phyloP scores from a whole-genome alignment of 371 early-diverging fungal species.

The Mucor saturninus region DNA sequence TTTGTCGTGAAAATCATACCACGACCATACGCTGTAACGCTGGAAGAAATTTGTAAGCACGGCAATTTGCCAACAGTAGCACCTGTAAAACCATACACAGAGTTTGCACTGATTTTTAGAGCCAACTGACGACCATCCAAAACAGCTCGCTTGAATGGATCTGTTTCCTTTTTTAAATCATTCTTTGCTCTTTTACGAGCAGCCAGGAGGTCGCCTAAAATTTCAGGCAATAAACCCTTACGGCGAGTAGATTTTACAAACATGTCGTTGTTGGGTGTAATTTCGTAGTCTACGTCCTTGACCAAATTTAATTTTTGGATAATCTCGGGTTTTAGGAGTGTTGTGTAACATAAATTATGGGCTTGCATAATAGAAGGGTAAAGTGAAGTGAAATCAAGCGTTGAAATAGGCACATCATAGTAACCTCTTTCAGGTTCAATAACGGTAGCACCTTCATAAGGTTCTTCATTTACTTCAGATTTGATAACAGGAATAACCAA shows the following conservation, averaged over 20 bases:
- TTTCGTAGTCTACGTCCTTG: constrained; percentile 82
- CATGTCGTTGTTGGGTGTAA: constrained; percentile 89
- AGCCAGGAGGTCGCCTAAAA: constrained; percentile 91
- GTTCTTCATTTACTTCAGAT: constrained; percentile 81
- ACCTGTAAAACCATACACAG: constrained; percentile 99
- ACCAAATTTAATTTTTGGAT: constrained; percentile 71
- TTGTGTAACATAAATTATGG: constrained; percentile 99
- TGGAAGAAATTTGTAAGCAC: constrained; percentile 98
- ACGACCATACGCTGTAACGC: constrained; percentile 98
- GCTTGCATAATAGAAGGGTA: constrained; percentile 99
- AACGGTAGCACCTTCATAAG: constrained; percentile 99
- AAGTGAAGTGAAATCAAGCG: constrained; percentile 98
- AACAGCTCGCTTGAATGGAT: constrained; percentile 92
- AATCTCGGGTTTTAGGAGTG: constrained; percentile 70
- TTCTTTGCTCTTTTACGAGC: constrained; percentile 97
- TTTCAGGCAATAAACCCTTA: constrained; percentile 95
- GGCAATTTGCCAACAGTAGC: constrained; percentile 98
- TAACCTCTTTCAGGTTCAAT: constrained; percentile 98
- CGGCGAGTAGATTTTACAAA: constrained; percentile 80
- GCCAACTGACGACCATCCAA: constrained; percentile 99
- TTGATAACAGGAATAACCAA: constrained; percentile 94
- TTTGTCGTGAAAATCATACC: constrained; percentile 98
- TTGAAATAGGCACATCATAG: constrained; percentile 97
- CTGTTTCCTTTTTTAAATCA: constrained; percentile 93
- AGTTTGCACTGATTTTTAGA: constrained; percentile 97